Evolutionary conservation across 768 basidiomycete species (phyloP), one percentile per base, ranked within the genome.

Genomic region (Mycena crocata): DNA sequence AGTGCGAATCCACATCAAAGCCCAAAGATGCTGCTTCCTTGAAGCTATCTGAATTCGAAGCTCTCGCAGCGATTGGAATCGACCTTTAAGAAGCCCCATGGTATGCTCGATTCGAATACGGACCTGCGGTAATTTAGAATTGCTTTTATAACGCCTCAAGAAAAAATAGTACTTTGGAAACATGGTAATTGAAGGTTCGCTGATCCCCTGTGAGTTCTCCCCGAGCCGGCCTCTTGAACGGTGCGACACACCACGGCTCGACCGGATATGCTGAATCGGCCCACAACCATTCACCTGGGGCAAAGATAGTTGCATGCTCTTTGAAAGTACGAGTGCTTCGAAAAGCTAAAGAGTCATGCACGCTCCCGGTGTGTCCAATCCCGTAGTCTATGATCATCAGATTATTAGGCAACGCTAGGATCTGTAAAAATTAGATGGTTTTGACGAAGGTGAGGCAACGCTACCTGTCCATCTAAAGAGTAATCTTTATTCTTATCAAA

Each of bases 221-320:
- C 3, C 32, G 45, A 14, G 46, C 37, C 35, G 73, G 70, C 58
- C 51, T 56, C n/a, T 74, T 77, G 57, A 74, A 78, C 14, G 77
- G 74, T 8, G 71, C 51, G 1, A 78, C 13, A 66, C 69, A 77
- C 76, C 74, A 77, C 37, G 66, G 30, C 10, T 66, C 60, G 4
- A 45, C 50, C 21, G 75, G 73, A 71, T 80, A 80, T 57, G 79
- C 75, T 4, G 77, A 76, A 50, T 80, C 77, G 17, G 71, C 78
- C 76, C 75, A 79, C 0, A 79, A 56, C 64, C 69, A 80, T 54
- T 80, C 78, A 34, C 46, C 64, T 3, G 32, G 48, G 2, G 57
- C 57, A 17, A 78, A 57, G 32, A 77, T 23, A 5, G 7, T 35
- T 12, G 45, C 52, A 44, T 71, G 69, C 3, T 78, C 44, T n/a